Conservation (phyloP, 352 stramenopile species). For the Globisporangium okanoganense region DNA sequence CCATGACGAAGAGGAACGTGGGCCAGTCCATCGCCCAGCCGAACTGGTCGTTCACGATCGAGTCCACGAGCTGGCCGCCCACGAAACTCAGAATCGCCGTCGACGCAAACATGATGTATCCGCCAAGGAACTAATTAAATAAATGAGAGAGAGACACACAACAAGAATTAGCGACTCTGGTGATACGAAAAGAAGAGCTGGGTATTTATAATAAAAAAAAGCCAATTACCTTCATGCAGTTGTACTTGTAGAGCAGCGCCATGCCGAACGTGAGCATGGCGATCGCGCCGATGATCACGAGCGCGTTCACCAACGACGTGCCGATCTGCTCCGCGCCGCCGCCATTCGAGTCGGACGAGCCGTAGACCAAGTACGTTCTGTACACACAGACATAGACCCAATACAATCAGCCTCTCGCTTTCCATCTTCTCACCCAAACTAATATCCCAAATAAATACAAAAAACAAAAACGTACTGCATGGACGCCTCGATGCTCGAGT, state of each 20-base stretch:
- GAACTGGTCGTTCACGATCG: slow-evolving; percentile 71
- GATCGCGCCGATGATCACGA: slow-evolving; percentile 88
- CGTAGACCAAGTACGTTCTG: slow-evolving; percentile 79
- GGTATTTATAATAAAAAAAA: neutral
- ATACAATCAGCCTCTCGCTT: neutral
- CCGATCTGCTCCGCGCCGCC: slow-evolving; percentile 38
- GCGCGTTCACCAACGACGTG: slow-evolving; percentile 80
- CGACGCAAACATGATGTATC: slow-evolving; percentile 89
- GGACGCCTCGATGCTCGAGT: slow-evolving; percentile 62
- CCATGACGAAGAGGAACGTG: slow-evolving; percentile 85
- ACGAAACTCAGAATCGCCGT: slow-evolving; percentile 85
- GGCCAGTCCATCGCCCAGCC: slow-evolving; percentile 72
- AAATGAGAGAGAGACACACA: neutral
- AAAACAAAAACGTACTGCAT: slow-evolving; percentile 54
- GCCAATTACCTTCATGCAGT: slow-evolving; percentile 64
- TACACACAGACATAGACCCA: slow-evolving; percentile 1
- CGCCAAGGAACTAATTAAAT: slow-evolving; percentile 47
- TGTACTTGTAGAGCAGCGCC: slow-evolving; percentile 88
- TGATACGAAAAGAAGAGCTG: neutral
- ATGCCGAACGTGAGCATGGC: slow-evolving; percentile 85
- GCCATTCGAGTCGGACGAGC: slow-evolving; percentile 41
- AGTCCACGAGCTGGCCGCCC: slow-evolving; percentile 80
- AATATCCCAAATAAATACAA: neutral
- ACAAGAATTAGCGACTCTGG: neutral
- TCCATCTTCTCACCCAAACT: neutral